Percentiles rank a stretch among this genome's conserved stretches.
phyloP scores from a whole-genome alignment of 2,329 filamentous ascomycete genomes.

The Elsinoe perseae region DNA sequence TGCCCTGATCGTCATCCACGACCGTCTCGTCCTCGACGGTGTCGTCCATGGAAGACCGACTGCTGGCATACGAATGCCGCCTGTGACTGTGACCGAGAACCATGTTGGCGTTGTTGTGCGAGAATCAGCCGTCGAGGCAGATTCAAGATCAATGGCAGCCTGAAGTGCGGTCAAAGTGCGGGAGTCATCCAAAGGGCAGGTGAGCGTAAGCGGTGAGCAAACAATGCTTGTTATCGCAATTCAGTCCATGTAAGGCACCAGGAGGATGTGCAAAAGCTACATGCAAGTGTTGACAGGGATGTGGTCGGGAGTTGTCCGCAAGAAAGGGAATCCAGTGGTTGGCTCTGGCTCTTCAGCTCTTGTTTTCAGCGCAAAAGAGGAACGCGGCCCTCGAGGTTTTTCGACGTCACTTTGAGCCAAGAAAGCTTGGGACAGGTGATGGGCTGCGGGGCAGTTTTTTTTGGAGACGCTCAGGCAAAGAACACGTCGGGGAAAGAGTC shows the following conservation, averaged over 20 bases:
- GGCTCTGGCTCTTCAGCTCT: constrained; percentile 3
- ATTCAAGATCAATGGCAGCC: constrained; percentile 6
- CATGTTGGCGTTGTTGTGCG: constrained; percentile 30
- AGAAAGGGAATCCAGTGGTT: neutral
- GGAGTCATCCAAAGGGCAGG: neutral
- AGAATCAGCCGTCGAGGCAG: neutral
- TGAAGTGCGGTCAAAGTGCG: constrained; percentile 10
- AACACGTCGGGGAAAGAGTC: neutral
- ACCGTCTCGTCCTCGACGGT: constrained; percentile 54
- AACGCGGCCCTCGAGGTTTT: neutral
- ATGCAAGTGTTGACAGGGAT: constrained; percentile 10
- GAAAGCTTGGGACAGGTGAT: neutral
- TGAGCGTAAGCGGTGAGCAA: neutral
- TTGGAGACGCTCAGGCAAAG: neutral
- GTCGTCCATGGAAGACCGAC: constrained; percentile 37
- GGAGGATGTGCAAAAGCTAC: constrained; percentile 9
- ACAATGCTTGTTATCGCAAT: neutral
- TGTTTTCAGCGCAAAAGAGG: neutral
- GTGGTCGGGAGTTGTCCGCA: neutral
- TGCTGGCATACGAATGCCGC: constrained; percentile 40
- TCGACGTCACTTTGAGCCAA: constrained; percentile 6
- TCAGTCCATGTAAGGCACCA: constrained; percentile 14
- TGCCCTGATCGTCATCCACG: constrained; percentile 88
- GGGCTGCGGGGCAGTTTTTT: neutral
- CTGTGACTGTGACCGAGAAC: constrained; percentile 42